Evolutionary conservation across 2,329 filamentous ascomycete species (phyloP).

Genomic region (Arthrobotrys iridis): DNA sequence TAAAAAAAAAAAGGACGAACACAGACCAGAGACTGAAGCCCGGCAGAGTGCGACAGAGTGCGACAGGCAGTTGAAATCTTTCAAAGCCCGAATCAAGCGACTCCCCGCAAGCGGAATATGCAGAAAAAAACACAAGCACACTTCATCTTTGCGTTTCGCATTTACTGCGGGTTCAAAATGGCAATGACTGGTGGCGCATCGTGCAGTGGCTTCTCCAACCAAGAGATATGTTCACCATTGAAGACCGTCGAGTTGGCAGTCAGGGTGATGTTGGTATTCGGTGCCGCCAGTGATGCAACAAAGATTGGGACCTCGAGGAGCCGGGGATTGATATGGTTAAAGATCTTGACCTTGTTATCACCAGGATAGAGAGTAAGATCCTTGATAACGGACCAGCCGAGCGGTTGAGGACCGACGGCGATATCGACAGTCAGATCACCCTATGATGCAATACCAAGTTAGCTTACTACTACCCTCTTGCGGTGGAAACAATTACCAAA

Average conservation of each 20-base stretch:
- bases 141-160: background rate
- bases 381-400: slow-evolving; percentile 70
- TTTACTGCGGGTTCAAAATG: slow-evolving; percentile 44
- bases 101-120: background rate
- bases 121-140: background rate
- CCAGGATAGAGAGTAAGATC: slow-evolving; percentile 71
- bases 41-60: background rate
- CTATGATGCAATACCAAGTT: slow-evolving; percentile 59
- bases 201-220: slow-evolving; percentile 56
- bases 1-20: background rate
- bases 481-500: background rate
- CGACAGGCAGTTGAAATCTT: background rate
- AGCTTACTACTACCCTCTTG: background rate
- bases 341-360: slow-evolving; percentile 68
- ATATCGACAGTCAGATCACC: slow-evolving; percentile 73
- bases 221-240: slow-evolving; percentile 56
- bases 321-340: slow-evolving; percentile 67
- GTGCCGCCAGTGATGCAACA: background rate
- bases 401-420: slow-evolving; percentile 65
- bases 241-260: slow-evolving; percentile 57
- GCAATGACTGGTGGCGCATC: slow-evolving; percentile 44
- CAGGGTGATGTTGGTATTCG: slow-evolving; percentile 51
- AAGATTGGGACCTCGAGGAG: slow-evolving; percentile 62
- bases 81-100: background rate
- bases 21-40: background rate